These are phyloP conservation scores for Boletus rubescentipes DNA, from an alignment of 768 basidiomycete species.

Conservation along the genomic window DNA sequence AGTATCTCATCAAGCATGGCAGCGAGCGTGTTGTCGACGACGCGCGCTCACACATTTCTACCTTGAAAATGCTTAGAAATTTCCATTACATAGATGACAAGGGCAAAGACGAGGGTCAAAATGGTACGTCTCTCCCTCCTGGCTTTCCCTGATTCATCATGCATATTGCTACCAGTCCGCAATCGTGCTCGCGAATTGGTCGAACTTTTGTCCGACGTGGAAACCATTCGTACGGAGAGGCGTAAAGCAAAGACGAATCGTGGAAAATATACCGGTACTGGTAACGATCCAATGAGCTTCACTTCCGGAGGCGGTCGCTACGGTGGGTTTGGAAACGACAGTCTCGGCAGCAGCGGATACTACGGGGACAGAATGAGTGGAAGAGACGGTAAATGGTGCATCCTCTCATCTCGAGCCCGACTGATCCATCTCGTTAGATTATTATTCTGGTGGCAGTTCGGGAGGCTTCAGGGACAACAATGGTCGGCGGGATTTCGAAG, in stretches of 20 bases:
- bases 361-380: slow-evolving; percentile 44
- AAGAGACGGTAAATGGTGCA: slow-evolving; percentile 36
- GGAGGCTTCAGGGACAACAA: slow-evolving; percentile 61
- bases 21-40: slow-evolving; percentile 98
- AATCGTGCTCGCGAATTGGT: slow-evolving; percentile 92
- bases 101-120: slow-evolving; percentile 97
- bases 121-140: slow-evolving; percentile 55
- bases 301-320: slow-evolving; percentile 55
- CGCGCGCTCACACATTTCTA: slow-evolving; percentile 89
- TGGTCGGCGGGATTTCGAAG: slow-evolving; percentile 70
- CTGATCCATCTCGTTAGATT: slow-evolving; percentile 29
- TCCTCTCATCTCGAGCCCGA: neutral
- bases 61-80: slow-evolving; percentile 94
- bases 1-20: slow-evolving; percentile 96
- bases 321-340: slow-evolving; percentile 71
- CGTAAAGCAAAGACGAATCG: slow-evolving; percentile 91
- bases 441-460: slow-evolving; percentile 44
- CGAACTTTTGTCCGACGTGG: slow-evolving; percentile 89
- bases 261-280: slow-evolving; percentile 85
- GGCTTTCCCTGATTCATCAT: neutral
- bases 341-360: slow-evolving; percentile 35
- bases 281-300: slow-evolving; percentile 78
- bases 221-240: slow-evolving; percentile 84
- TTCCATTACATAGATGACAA: slow-evolving; percentile 99
- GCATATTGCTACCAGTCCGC: slow-evolving; percentile 62